These are phyloP conservation scores for Pyrrhoderma noxium DNA, from an alignment of 1,284 basidiomycete species.

Conservation along the genomic window DNA sequence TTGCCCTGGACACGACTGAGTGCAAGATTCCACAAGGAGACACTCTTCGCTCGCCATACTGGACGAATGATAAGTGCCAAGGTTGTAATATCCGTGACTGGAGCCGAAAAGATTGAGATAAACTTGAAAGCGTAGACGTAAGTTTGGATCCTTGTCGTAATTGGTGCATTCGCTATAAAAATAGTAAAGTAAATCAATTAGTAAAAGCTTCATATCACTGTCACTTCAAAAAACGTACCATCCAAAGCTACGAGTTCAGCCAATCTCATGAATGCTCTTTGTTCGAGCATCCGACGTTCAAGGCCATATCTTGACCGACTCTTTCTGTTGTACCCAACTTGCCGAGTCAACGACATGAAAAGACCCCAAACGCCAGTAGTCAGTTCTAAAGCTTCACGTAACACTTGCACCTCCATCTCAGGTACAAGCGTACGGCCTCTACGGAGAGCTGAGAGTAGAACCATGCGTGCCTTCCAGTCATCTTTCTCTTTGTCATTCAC, in stretches of 20 bases:
- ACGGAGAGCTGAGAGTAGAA: conserved; percentile 29
- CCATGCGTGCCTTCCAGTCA: conserved; percentile 16
- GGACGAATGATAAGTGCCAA: conserved; percentile 47
- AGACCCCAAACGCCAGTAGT: conserved; percentile 34
- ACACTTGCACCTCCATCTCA: conserved; percentile 29
- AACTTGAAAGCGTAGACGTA: conserved; percentile 43
- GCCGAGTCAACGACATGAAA: conserved; percentile 21
- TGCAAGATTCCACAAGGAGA: conserved; percentile 31
- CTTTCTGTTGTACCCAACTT: conserved; percentile 25
- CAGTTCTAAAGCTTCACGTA: conserved; percentile 37
- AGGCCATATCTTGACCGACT: conserved; percentile 25
- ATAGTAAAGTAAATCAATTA: conserved; percentile 10
- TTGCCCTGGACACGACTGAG: conserved; percentile 20
- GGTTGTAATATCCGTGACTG: conserved; percentile 46
- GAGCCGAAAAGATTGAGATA: conserved; percentile 32
- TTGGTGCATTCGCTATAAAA: conserved; percentile 28
- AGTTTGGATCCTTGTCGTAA: conserved; percentile 39
- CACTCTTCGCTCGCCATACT: conserved; percentile 32
- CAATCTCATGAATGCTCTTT: conserved; percentile 45
- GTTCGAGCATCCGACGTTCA: conserved; percentile 39
- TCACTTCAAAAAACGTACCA: conserved; percentile 25
- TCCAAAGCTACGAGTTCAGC: conserved; percentile 45
- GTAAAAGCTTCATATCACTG: no score
- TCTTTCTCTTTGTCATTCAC: conserved; percentile 10
- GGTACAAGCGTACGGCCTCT: conserved; percentile 22